These are phyloP conservation scores for Solanum dulcamara DNA, from an alignment of 257 asterid genomes.

Conservation along the genomic window DNA sequence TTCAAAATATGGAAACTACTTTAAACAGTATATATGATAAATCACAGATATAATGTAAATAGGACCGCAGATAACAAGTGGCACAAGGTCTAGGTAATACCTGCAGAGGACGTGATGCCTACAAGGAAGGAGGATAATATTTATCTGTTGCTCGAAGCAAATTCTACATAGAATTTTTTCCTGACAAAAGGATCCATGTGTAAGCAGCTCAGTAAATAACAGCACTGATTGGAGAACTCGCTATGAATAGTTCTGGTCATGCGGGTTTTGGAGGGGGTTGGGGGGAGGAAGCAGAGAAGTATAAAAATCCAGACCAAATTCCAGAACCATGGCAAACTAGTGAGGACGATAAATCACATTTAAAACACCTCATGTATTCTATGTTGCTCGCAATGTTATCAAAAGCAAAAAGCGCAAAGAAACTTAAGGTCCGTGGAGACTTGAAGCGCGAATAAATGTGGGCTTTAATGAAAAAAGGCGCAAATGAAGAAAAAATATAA, in stretches of 20 bases:
- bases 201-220: background rate
- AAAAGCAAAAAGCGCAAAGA: too few species aligned
- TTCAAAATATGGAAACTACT: background rate
- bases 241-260: too few species aligned
- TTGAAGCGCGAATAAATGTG: too few species aligned
- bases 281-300: too few species aligned
- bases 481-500: too few species aligned
- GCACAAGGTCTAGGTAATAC: slow-evolving; percentile 16
- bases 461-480: too few species aligned
- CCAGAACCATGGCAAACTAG: background rate
- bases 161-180: slow-evolving; percentile 84
- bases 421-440: too few species aligned
- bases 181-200: slow-evolving; percentile 23
- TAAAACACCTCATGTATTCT: too few species aligned
- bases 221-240: too few species aligned
- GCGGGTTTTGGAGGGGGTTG: too few species aligned
- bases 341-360: background rate
- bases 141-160: slow-evolving; percentile 85
- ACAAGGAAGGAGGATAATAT: slow-evolving; percentile 79
- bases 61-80: background rate
- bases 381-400: too few species aligned
- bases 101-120: slow-evolving; percentile 93
- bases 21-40: background rate
- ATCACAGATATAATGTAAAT: background rate
- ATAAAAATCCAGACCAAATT: too few species aligned